These are phyloP conservation scores for Aspergillus japonicus DNA, from an alignment of 2,329 filamentous ascomycete genomes.

Conservation along the genomic window DNA sequence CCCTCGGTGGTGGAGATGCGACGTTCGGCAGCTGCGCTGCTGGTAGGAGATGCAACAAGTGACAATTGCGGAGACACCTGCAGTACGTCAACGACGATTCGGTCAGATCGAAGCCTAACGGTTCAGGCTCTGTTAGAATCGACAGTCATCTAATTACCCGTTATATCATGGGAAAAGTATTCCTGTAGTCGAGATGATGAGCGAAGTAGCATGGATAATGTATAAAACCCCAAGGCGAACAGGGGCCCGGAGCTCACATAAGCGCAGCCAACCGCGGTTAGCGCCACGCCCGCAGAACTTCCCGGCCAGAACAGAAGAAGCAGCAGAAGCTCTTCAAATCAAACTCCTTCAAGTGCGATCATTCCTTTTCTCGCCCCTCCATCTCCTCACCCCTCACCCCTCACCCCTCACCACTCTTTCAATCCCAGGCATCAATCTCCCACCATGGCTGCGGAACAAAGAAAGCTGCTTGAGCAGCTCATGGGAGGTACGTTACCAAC, in stretches of 20 bases:
- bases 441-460: slow-evolving; percentile 90
- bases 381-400: not conserved
- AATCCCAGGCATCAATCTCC: slow-evolving; percentile 1
- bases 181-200: not conserved
- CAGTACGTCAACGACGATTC: not conserved
- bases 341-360: not conserved
- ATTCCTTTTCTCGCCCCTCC: not conserved
- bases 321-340: slow-evolving; percentile 3
- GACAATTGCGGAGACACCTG: not conserved
- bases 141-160: not conserved
- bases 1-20: not conserved
- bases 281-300: slow-evolving; percentile 25
- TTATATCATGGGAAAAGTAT: not conserved
- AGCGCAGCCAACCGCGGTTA: slow-evolving; percentile 26
- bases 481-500: slow-evolving; percentile 53
- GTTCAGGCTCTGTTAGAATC: not conserved
- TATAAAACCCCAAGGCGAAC: too few species aligned
- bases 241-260: slow-evolving; percentile 14
- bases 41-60: not conserved
- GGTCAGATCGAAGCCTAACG: not conserved
- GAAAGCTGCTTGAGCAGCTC: slow-evolving; percentile 96
- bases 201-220: not conserved
- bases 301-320: slow-evolving; percentile 5
- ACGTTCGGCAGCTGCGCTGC: not conserved
- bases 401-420: not conserved